Percentiles rank a stretch among this genome's conserved stretches.
phyloP scores from a whole-genome alignment of 116 monocot genomes.

The Dioscorea cayenensis region DNA sequence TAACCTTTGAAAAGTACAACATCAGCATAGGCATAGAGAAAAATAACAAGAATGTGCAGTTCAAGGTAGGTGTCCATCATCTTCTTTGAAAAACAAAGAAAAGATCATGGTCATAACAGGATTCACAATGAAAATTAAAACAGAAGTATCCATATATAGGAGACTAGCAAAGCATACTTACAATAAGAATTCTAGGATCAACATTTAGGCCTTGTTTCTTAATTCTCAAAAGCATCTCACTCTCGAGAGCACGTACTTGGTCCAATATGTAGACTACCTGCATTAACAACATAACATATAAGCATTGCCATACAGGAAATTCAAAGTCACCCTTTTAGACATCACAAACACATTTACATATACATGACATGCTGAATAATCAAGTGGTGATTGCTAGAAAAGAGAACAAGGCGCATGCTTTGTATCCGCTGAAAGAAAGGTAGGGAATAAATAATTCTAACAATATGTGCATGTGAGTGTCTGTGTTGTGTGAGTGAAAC shows the following conservation, averaged over 20 bases:
- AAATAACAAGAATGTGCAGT: not conserved
- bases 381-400: not conserved
- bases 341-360: not conserved
- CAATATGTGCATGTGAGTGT: not conserved
- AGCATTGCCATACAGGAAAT: not conserved
- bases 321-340: not conserved
- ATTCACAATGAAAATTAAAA: not conserved
- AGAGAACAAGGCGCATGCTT: not conserved
- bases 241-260: conserved; percentile 90
- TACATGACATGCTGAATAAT: not conserved
- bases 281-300: not conserved
- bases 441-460: not conserved
- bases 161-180: conserved; percentile 16
- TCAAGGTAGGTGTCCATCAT: not conserved
- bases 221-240: conserved; percentile 78
- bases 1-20: conserved; percentile 34
- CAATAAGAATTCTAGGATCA: conserved; percentile 81
- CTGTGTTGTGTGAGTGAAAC: too few species aligned
- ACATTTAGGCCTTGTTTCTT: conserved; percentile 72
- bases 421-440: too few species aligned
- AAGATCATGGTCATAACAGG: not conserved
- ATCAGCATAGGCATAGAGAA: not conserved
- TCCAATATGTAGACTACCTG: conserved; percentile 94
- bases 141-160: not conserved
- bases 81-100: not conserved